These are phyloP conservation scores for Carallia pectinifolia DNA, from an alignment of 345 rosid genomes.

Conservation along the genomic window DNA sequence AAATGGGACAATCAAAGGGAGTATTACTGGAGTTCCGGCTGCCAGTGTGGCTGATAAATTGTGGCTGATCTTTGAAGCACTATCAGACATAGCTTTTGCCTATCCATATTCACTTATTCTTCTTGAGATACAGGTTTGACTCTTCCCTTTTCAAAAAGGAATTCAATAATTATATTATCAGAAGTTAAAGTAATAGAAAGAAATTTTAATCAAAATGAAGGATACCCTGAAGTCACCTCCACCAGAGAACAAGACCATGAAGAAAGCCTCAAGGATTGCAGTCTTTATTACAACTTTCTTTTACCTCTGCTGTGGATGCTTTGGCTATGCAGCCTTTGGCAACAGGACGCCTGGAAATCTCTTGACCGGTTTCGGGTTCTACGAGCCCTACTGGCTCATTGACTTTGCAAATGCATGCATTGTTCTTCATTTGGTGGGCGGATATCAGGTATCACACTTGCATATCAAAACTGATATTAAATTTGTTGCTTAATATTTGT, in stretches of 20 bases:
- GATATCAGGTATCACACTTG: slow-evolving; percentile 46
- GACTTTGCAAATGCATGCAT: slow-evolving; percentile 32
- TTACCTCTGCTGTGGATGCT: slow-evolving; percentile 40
- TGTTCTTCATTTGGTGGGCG: slow-evolving; percentile 25
- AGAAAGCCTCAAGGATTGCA: slow-evolving; percentile 29
- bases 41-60: slow-evolving; percentile 32
- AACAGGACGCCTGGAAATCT: slow-evolving; percentile 33
- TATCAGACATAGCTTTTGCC: slow-evolving; percentile 61
- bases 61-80: slow-evolving; percentile 51
- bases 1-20: slow-evolving; percentile 45
- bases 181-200: background rate
- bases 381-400: slow-evolving; percentile 24
- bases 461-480: background rate
- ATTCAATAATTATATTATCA: background rate
- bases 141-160: background rate
- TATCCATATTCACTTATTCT: slow-evolving; percentile 59
- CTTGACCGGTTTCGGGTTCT: slow-evolving; percentile 27
- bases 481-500: background rate
- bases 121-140: slow-evolving; percentile 59
- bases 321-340: slow-evolving; percentile 47
- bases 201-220: slow-evolving; percentile 17
- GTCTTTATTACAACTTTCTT: slow-evolving; percentile 33
- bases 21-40: slow-evolving; percentile 47
- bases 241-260: slow-evolving; percentile 41
- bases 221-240: slow-evolving; percentile 44